Evolutionary conservation across 2,329 filamentous ascomycete genomes (phyloP).

Genomic region (Beauveria caledonica): DNA sequence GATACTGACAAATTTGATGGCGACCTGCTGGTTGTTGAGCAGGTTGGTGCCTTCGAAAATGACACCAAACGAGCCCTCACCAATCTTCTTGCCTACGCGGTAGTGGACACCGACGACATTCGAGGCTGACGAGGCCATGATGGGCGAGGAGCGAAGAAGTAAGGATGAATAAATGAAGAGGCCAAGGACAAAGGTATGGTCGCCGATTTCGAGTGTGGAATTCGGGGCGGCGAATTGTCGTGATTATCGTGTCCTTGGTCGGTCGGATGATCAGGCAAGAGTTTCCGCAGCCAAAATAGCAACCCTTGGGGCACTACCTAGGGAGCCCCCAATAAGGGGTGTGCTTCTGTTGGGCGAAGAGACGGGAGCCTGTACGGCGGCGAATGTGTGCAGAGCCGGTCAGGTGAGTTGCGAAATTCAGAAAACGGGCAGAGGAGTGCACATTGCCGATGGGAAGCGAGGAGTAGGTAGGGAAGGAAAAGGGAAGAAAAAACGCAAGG

Average conservation of each 20-base stretch:
- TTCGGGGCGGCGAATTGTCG: neutral
- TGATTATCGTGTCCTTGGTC: neutral
- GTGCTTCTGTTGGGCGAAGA: neutral
- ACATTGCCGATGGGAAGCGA: conserved; percentile 6
- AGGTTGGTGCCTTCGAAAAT: conserved; percentile 98
- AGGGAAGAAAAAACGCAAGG: neutral
- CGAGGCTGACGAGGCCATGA: conserved; percentile 81
- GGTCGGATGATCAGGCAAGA: conserved; percentile 3
- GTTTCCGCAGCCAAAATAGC: neutral
- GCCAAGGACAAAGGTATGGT: neutral
- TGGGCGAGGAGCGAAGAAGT: conserved; percentile 17
- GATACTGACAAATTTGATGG: conserved; percentile 90
- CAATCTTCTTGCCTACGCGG: conserved; percentile 97
- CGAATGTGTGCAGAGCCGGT: neutral
- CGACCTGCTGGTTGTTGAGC: conserved; percentile 97
- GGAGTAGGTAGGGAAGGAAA: neutral
- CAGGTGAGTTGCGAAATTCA: neutral
- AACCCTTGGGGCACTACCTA: neutral
- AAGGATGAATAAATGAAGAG: neutral
- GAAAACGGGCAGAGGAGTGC: neutral
- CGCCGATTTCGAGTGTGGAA: neutral
- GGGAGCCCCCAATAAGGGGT: conserved; percentile 7
- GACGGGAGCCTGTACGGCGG: neutral
- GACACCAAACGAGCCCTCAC: conserved; percentile 96
- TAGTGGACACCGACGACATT: conserved; percentile 99